Evolutionary conservation across 2,329 filamentous ascomycete species (phyloP), one percentile per base, ranked within the genome.

Genomic region (Shiraia bambusicola): DNA sequence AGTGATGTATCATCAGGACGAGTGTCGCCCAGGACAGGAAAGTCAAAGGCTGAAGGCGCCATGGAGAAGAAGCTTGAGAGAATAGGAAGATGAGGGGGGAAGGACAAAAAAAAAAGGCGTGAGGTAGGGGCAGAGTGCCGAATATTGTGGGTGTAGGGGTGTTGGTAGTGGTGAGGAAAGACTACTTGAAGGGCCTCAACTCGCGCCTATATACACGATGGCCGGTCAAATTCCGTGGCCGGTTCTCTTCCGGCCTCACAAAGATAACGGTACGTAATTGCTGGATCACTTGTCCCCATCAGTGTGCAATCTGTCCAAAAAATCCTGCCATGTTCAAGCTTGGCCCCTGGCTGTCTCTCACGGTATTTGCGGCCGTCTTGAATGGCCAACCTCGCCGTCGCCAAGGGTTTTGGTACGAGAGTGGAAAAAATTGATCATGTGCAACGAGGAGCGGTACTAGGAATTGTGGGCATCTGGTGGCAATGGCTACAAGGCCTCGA

Each of bases 1-100:
- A 88, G 73, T 30, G 81, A 77, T 40, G 63, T 77, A 66, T 87
- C 82, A 45, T 82, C 68, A 1, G 82, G 81, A 63, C 70, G 75
- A 44, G 81, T 78, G 70, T 86, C 83, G 42, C 76, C 71, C 30
- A 88, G 75, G 69, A 88, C 79, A 40, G 76, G 70, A 65, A 87
- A 87, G 49, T 65, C 42, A 37, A 69, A 67, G n/a, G 49, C 41
- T 31, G 58, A 45, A 24, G 49, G 40, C 40, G 58, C 36, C 60
- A 66, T 66, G 34, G 3, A 24, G 19, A 30, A 50, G 7, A 37
- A 36, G 15, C 8, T 33, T 37, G 24, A 3, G 22, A 37, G 34
- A 38, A 30, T 16, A 44, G 28, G 32, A 28, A 34, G 39, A 40
- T 28, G 14, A 15, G 19, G 36, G 40, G 42, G 22, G 26, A n/a